A percentile compares a stretch with the other conserved stretches of the same genome.
Conservation (phyloP, 2,329 filamentous ascomycete species). For the Xylariaceae sp. region DNA sequence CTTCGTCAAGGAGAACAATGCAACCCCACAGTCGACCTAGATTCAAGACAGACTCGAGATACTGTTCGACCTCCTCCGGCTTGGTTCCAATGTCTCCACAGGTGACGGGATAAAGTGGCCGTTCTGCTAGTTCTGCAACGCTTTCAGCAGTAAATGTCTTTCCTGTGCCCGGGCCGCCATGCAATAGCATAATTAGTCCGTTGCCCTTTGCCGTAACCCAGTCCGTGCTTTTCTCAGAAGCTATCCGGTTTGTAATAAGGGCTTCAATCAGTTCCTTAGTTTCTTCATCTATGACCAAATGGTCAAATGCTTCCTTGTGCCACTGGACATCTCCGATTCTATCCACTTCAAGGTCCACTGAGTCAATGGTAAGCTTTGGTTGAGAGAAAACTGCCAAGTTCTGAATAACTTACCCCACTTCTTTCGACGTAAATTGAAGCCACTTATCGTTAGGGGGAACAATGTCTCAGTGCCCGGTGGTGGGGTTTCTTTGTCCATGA, state of each 20-base stretch:
- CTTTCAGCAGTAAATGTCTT: conserved; percentile 35
- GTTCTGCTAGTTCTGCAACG: conserved; percentile 32
- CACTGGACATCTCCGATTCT: not conserved
- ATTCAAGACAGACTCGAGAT: conserved; percentile 29
- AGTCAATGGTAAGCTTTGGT: no score
- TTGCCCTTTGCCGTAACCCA: conserved; percentile 10
- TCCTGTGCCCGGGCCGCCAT: conserved; percentile 31
- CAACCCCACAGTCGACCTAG: conserved; percentile 35
- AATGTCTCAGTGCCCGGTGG: no score
- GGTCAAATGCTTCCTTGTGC: not conserved
- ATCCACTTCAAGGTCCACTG: not conserved
- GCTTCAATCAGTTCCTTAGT: not conserved
- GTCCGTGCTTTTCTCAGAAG: not conserved
- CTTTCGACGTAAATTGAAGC: no score
- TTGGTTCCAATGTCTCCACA: conserved; percentile 37
- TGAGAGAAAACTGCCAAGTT: no score
- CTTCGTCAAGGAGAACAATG: conserved; percentile 24
- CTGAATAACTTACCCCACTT: no score
- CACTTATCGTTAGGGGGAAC: no score
- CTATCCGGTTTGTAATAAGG: not conserved
- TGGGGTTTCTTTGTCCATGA: no score
- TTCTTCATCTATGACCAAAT: not conserved
- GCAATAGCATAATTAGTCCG: not conserved
- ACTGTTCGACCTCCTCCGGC: conserved; percentile 31
- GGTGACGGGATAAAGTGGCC: conserved; percentile 32